Percentiles rank a stretch among this genome's conserved stretches.
phyloP scores from a whole-genome alignment of 2,329 filamentous ascomycete genomes.

The Fusarium continuum region DNA sequence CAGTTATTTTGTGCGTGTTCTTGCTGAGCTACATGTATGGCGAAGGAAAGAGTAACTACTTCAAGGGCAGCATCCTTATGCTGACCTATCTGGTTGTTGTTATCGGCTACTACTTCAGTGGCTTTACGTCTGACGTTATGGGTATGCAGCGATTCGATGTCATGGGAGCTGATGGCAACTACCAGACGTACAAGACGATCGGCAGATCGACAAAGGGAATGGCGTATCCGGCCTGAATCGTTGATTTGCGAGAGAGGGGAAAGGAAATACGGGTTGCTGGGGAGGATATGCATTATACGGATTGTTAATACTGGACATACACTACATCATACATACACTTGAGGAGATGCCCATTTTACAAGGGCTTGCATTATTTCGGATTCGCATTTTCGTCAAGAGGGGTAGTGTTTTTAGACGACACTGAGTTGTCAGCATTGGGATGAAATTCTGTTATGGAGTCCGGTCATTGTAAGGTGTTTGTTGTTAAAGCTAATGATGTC shows the following conservation, averaged over 20 bases:
- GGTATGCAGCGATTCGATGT: conserved; percentile 62
- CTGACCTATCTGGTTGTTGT: conserved; percentile 93
- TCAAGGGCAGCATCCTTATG: conserved; percentile 96
- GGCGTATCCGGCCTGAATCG: conserved; percentile 40
- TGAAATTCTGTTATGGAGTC: conserved; percentile 6
- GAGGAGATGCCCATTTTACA: conserved; percentile 6
- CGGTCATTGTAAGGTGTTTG: conserved; percentile 18
- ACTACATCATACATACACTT: conserved; percentile 23
- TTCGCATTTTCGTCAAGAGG: conserved; percentile 13
- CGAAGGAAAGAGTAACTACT: conserved; percentile 99
- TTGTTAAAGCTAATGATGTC: background rate
- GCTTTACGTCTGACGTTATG: conserved; percentile 58
- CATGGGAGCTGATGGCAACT: conserved; percentile 60
- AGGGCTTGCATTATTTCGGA: conserved; percentile 13
- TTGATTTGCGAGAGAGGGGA: background rate
- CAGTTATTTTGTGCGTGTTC: conserved; percentile 94
- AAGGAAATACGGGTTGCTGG: background rate
- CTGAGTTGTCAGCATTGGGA: conserved; percentile 5
- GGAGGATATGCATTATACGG: conserved; percentile 6
- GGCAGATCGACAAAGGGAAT: conserved; percentile 54
- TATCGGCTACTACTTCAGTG: conserved; percentile 88
- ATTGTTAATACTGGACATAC: conserved; percentile 31
- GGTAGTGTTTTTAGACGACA: conserved; percentile 4
- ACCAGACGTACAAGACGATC: conserved; percentile 63
- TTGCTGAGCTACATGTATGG: conserved; percentile 97